Evolutionary conservation across 768 basidiomycete species (phyloP).

Genomic region (Pisolithus orientalis): DNA sequence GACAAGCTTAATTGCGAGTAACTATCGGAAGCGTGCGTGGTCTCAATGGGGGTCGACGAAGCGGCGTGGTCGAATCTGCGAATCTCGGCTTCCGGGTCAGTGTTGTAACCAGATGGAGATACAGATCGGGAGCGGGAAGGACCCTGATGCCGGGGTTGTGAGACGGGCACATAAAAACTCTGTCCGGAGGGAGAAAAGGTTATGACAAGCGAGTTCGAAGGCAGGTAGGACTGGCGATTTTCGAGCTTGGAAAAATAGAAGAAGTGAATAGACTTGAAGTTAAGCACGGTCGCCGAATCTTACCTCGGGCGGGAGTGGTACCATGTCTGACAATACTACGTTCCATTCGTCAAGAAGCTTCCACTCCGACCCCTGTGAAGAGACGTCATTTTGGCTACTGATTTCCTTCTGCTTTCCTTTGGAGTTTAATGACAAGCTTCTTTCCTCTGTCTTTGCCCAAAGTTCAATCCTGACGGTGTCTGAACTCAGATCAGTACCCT

Average conservation of each 20-base stretch:
- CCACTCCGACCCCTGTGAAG: conserved; percentile 43
- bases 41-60: conserved; percentile 1
- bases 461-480: conserved; percentile 49
- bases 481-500: conserved; percentile 48
- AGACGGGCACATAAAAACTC: conserved; percentile 50
- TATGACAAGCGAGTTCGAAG: conserved; percentile 70
- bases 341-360: conserved; percentile 63
- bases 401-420: conserved; percentile 45
- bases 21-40: conserved; percentile 2
- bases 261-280: conserved; percentile 5
- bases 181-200: conserved; percentile 56
- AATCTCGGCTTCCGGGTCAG: conserved; percentile 61
- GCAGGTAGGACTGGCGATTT: conserved; percentile 40
- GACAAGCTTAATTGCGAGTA: conserved; percentile 8
- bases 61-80: conserved; percentile 34
- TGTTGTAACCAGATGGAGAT: conserved; percentile 64
- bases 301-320: conserved; percentile 59
- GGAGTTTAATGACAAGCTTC: conserved; percentile 1
- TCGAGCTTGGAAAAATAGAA: conserved; percentile 27
- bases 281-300: conserved; percentile 19
- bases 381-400: conserved; percentile 8
- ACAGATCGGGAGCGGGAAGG: conserved; percentile 35
- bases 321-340: conserved; percentile 50
- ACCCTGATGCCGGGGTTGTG: conserved; percentile 14
- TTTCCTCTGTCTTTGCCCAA: conserved; percentile 43